Evolutionary conservation across 2,329 filamentous ascomycete genomes (phyloP), one percentile per base, ranked within the genome.

Genomic region (Sclerotinia trifoliorum): DNA sequence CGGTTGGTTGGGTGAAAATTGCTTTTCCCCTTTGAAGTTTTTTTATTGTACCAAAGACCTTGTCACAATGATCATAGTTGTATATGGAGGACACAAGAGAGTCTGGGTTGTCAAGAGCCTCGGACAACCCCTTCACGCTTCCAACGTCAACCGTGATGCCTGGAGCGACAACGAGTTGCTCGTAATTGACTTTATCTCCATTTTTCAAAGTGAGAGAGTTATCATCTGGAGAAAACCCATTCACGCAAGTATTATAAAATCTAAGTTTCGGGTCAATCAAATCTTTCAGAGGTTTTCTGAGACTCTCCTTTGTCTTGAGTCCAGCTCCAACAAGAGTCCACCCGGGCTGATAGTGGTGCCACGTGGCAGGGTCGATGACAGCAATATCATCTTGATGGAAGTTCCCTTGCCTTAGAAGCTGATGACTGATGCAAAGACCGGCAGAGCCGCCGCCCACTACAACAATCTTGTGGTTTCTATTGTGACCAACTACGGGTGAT

Each of bases 291-390:
- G 83, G 83, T 67, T 79, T 78, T 58, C 83, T 82, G 67, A 90
- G 78, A 32, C 88, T 83, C 71, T 88, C 80, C 75, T 87, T 88
- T 58, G 80, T 83, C 78, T 90, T 90, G 51, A 90, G 80, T 4
- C 88, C 88, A 51, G 85, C 87, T 55, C 88, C 88, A 2, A 90
- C 88, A 1, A 90, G 80, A 2, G 88, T 90, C 88, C 88, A 90
- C 66, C 88, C 88, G 0, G 88, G 87, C 77, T 90, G 88, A 76
- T 90, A 90, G 78, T 90, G 82, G 75, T 90, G 88, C 81, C 83
- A 88, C 71, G 79, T 75, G 0, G 88, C 82, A 0, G 88, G 88
- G 71, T 90, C 88, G 55, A 90, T 79, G 35, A 90, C 74, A 39
- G 88, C 88, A 70, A 90, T 88, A 69, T 90, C 88, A 44, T 86